These are phyloP conservation scores for Petunia hybrid DNA, from an alignment of 305 asterid species.

Conservation along the genomic window DNA sequence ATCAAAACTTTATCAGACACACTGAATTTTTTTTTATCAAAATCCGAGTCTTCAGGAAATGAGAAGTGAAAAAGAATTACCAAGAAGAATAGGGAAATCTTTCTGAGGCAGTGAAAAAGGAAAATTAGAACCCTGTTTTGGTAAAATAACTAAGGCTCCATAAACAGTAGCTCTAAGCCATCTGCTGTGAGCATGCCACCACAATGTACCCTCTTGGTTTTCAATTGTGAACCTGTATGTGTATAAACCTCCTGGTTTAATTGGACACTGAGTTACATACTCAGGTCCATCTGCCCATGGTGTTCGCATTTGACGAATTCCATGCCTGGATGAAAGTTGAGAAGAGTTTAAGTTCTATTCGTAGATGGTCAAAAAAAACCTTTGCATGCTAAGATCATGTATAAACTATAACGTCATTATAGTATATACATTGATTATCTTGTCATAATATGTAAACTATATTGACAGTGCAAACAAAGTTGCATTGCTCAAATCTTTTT, in stretches of 20 bases:
- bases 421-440: too few relatives aligned
- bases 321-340: conserved; percentile 59
- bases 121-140: conserved; percentile 60
- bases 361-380: not conserved
- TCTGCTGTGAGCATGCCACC: conserved; percentile 96
- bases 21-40: not conserved
- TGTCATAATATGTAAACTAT: too few relatives aligned
- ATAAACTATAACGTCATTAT: not conserved
- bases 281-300: conserved; percentile 95
- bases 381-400: not conserved
- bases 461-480: too few relatives aligned
- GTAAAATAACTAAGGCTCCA: conserved; percentile 75
- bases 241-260: conserved; percentile 73
- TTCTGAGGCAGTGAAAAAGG: conserved; percentile 63
- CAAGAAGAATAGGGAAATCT: conserved; percentile 72
- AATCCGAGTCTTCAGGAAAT: too few relatives aligned
- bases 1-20: not conserved
- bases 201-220: conserved; percentile 79
- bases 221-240: conserved; percentile 70
- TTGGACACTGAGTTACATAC: conserved; percentile 86
- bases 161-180: conserved; percentile 91
- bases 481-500: not conserved
- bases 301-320: conserved; percentile 73
- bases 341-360: not conserved
- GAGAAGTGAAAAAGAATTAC: conserved; percentile 40